Evolutionary conservation across 108 stramenopile genomes (phyloP).

Genomic region (Pseudonitzschia pungens): DNA sequence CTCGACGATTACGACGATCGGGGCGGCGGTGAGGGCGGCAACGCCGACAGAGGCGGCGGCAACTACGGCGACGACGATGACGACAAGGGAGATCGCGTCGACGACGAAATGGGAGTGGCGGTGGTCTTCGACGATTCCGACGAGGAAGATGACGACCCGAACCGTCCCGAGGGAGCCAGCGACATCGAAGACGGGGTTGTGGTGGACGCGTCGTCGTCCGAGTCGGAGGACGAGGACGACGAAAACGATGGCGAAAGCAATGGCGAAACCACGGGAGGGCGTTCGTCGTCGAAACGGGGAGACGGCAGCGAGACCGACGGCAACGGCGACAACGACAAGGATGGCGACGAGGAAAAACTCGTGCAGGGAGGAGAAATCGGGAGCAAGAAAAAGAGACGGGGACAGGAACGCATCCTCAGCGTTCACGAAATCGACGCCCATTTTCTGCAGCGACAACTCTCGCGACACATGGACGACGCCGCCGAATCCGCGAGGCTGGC

Average conservation of each 20-base stretch:
- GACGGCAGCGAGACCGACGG: conserved; percentile 36
- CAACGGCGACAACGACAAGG: conserved; percentile 28
- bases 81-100: conserved; percentile 55
- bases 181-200: conserved; percentile 86
- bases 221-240: conserved; percentile 70
- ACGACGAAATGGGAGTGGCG: conserved; percentile 97
- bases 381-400: conserved; percentile 47
- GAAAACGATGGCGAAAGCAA: conserved; percentile 19
- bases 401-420: conserved; percentile 61
- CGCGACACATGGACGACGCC: conserved; percentile 86
- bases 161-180: conserved; percentile 68
- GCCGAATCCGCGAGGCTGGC: conserved; percentile 81
- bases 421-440: conserved; percentile 98
- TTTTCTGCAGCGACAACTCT: conserved; percentile 90
- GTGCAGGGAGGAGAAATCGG: conserved; percentile 43
- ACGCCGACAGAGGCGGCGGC: conserved; percentile 1
- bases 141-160: conserved; percentile 68
- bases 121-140: conserved; percentile 96
- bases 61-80: conserved; percentile 32
- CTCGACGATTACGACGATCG: conserved; percentile 83
- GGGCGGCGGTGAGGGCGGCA: conserved; percentile 28
- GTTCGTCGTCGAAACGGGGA: conserved; percentile 31
- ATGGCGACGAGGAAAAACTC: conserved; percentile 63
- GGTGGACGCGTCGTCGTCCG: conserved; percentile 57
- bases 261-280: conserved; percentile 39